These are phyloP conservation scores for Chalciporus sphaerocephalus DNA, from an alignment of 768 basidiomycete genomes.

Conservation along the genomic window DNA sequence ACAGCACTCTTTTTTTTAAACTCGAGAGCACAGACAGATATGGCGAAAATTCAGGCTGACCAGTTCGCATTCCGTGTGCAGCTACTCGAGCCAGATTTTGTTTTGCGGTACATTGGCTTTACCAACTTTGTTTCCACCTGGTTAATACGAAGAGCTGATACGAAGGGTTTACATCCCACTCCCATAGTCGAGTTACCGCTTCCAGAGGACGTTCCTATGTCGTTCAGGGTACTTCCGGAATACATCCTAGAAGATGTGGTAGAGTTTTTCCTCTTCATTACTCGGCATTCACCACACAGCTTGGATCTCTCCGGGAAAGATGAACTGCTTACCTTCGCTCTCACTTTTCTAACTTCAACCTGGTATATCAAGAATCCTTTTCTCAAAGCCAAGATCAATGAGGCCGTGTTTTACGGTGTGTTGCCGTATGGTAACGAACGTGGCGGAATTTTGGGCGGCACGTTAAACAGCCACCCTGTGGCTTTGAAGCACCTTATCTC, in stretches of 20 bases:
- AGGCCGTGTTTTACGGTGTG: conserved; percentile 73
- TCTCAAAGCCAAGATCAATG: conserved; percentile 93
- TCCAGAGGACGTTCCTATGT: conserved; percentile 76
- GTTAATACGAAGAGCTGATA: conserved; percentile 89
- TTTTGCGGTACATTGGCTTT: conserved; percentile 75
- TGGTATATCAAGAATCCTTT: conserved; percentile 99
- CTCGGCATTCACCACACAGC: conserved; percentile 75
- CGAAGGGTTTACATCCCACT: conserved; percentile 69
- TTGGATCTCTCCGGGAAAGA: conserved; percentile 82
- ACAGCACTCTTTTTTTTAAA: not conserved
- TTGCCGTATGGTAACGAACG: conserved; percentile 61
- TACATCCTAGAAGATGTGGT: conserved; percentile 92
- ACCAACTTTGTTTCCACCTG: conserved; percentile 90
- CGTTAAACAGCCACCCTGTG: conserved; percentile 79
- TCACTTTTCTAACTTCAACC: conserved; percentile 90
- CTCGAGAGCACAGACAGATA: conserved; percentile 50
- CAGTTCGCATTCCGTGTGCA: conserved; percentile 83
- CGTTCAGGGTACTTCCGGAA: conserved; percentile 87
- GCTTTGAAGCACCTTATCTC: conserved; percentile 88
- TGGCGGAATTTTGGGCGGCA: conserved; percentile 71
- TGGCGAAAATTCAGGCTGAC: conserved; percentile 63
- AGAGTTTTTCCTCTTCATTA: conserved; percentile 80
- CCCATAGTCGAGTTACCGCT: conserved; percentile 72
- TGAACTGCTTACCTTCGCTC: conserved; percentile 78
- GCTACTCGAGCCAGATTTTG: conserved; percentile 80